phyloP scores from a whole-genome alignment of 306 rosid species.

The Ormosia emarginata region DNA sequence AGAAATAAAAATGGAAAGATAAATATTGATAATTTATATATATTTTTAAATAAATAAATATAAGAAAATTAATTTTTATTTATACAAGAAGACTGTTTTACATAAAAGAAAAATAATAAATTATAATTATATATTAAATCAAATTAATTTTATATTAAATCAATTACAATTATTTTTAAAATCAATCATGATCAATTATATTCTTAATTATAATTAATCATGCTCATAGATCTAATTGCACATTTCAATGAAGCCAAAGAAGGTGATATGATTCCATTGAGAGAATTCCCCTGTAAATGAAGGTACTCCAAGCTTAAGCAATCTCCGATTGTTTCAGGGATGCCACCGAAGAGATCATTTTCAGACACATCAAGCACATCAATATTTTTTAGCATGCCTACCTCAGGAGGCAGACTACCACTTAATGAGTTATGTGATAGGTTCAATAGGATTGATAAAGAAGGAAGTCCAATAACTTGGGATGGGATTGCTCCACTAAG shows the following conservation, averaged over 20 bases:
- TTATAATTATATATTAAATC: too few relatives aligned
- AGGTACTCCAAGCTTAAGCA: slow-evolving; percentile 4
- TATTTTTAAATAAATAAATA: too few relatives aligned
- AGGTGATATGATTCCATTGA: not conserved
- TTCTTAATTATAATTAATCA: too few relatives aligned
- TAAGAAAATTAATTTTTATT: too few relatives aligned
- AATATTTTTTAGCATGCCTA: not conserved
- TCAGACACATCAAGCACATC: not conserved
- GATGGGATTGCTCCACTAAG: slow-evolving; percentile 1
- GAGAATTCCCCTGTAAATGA: not conserved
- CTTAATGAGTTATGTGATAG: not conserved
- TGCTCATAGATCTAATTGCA: too few relatives aligned
- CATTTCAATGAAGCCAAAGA: slow-evolving; percentile 1
- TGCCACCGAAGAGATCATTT: not conserved
- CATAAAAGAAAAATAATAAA: too few relatives aligned
- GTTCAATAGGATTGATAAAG: not conserved
- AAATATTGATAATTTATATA: too few relatives aligned
- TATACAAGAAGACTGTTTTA: too few relatives aligned
- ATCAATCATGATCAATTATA: too few relatives aligned
- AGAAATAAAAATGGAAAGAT: too few relatives aligned
- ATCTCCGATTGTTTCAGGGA: slow-evolving; percentile 9
- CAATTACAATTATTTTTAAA: too few relatives aligned
- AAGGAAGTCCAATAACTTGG: not conserved
- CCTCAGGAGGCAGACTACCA: not conserved
- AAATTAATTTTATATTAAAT: too few relatives aligned